Conservation (phyloP, 225 moss, liverwort and hornwort genomes). For the Pseudoscleropodium purum region DNA sequence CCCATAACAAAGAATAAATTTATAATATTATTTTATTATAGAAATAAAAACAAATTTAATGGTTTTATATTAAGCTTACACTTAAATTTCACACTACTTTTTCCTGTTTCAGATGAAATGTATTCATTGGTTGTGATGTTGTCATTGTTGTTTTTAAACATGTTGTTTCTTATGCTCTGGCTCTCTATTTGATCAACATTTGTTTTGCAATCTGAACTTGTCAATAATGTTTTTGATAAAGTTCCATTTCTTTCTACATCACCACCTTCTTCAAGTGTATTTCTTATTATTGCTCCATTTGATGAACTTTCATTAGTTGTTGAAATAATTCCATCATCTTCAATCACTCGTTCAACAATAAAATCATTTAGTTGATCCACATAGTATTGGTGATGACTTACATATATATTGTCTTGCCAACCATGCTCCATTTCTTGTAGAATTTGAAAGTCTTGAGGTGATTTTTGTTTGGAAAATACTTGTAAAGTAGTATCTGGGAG, state of each 20-base stretch:
- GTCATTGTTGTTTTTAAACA: background rate
- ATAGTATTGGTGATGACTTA: constrained; percentile 21
- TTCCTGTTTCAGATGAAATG: background rate
- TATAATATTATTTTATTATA: background rate
- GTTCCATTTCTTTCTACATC: background rate
- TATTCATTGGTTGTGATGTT: background rate
- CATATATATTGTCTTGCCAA: constrained; percentile 45
- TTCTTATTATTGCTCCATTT: background rate
- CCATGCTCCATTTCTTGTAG: constrained; percentile 86
- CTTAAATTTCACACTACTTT: background rate
- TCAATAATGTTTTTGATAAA: background rate
- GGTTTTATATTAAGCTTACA: background rate
- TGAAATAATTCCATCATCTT: background rate
- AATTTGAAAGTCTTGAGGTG: constrained; percentile 58
- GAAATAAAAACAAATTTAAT: background rate
- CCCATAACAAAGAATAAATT: background rate
- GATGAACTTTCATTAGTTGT: background rate
- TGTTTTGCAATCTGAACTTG: constrained; percentile 11
- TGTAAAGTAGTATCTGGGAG: constrained; percentile 25
- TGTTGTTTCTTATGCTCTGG: background rate
- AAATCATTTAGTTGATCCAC: constrained; percentile 41
- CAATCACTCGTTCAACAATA: background rate
- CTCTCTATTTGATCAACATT: constrained; percentile 21
- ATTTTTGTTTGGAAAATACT: constrained; percentile 27
- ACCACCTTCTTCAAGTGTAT: background rate